Evolutionary conservation across 352 stramenopile species (phyloP).

Genomic region (Pythium dissotocum): DNA sequence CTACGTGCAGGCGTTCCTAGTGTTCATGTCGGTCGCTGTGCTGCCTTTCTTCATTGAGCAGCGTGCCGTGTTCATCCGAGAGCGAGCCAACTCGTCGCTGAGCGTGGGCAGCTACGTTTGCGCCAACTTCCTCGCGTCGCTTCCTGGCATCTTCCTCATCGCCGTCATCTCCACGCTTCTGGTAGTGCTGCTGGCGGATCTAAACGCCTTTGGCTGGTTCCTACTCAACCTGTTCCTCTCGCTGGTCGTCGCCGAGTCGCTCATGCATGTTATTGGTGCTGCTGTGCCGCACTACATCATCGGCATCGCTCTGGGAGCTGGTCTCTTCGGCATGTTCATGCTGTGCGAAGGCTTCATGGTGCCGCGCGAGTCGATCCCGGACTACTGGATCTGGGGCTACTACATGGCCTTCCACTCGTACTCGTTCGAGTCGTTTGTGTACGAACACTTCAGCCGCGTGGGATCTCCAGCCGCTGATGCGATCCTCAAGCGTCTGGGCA

Average conservation of each 20-base stretch:
- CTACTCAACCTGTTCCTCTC: constrained; percentile 54
- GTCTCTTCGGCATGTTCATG: constrained; percentile 88
- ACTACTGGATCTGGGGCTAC: constrained; percentile 52
- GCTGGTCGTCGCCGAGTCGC: constrained; percentile 73
- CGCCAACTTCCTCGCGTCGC: constrained; percentile 46
- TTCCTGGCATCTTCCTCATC: constrained; percentile 60
- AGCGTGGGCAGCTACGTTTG: constrained; percentile 57
- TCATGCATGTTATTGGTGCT: constrained; percentile 78
- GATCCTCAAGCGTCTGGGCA: constrained; percentile 30
- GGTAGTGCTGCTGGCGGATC: constrained; percentile 35
- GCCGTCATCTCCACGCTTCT: constrained; percentile 39
- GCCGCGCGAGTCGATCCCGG: constrained; percentile 42
- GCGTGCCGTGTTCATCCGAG: constrained; percentile 78
- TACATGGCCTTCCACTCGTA: constrained; percentile 67
- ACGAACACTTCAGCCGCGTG: constrained; percentile 41
- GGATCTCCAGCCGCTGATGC: neutral
- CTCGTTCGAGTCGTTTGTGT: constrained; percentile 53
- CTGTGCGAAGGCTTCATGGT: constrained; percentile 88
- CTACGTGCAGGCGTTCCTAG: constrained; percentile 88
- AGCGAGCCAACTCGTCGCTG: constrained; percentile 80
- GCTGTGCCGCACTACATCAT: constrained; percentile 86
- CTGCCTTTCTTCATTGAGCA: constrained; percentile 87
- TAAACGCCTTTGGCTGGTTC: constrained; percentile 40
- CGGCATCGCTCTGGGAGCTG: constrained; percentile 79
- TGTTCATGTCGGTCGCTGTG: constrained; percentile 89